Conservation (phyloP, 179 eudicot genomes). For the Carnegiea gigantea region DNA sequence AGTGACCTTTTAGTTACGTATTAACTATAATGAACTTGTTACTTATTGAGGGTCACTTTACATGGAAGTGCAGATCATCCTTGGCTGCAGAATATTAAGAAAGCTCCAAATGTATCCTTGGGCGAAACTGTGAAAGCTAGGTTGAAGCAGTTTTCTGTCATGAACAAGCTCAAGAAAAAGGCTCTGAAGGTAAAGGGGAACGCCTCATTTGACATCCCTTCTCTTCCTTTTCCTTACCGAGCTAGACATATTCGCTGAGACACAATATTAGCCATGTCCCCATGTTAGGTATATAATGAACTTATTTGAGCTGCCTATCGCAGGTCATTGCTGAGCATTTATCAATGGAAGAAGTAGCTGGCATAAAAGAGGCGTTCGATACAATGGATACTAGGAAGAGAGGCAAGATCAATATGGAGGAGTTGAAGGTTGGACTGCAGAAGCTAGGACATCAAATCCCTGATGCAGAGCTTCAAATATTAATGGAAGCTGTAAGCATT, state of each 20-base stretch:
- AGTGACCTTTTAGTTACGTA: not conserved
- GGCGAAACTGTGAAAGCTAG: conserved; percentile 89
- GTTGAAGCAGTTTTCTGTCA: conserved; percentile 80
- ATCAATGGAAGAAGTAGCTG: conserved; percentile 75
- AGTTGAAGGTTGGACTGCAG: conserved; percentile 58
- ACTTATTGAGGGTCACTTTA: conserved; percentile 13
- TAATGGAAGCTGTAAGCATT: conserved; percentile 67
- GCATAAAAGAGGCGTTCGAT: conserved; percentile 80
- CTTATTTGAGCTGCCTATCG: not conserved
- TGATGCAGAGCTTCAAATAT: conserved; percentile 68
- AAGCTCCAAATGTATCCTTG: conserved; percentile 70
- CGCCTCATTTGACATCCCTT: not conserved
- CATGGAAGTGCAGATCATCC: conserved; percentile 58
- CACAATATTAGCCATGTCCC: not conserved
- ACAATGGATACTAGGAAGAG: conserved; percentile 60
- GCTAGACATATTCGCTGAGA: conserved; percentile 2
- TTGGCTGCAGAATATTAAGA: conserved; percentile 76
- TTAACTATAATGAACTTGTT: not conserved
- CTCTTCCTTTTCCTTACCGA: not conserved
- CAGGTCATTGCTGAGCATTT: conserved; percentile 87
- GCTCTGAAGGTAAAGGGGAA: conserved; percentile 56
- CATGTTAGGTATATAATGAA: not conserved
- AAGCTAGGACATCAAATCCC: conserved; percentile 70
- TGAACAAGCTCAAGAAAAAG: conserved; percentile 86
- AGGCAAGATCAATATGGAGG: conserved; percentile 65